A percentile compares a stretch with the other conserved stretches of the same genome.
Evolutionary conservation across 1,284 basidiomycete species (phyloP).

Genomic region (Austroboletus niveus): DNA sequence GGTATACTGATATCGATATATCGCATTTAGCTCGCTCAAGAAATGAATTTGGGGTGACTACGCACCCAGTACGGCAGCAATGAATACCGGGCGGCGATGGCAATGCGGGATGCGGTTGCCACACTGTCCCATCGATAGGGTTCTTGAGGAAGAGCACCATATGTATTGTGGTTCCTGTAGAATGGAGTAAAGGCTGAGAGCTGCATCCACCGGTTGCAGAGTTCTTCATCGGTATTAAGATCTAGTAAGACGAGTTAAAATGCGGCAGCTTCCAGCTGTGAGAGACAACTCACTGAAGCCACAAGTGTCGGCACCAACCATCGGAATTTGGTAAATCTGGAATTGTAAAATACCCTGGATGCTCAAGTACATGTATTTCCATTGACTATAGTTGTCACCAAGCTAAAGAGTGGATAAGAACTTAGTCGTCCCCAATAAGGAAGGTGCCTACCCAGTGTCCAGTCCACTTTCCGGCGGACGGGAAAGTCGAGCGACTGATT

Average conservation of each 20-base stretch:
- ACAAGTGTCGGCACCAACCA: slow-evolving; percentile 75
- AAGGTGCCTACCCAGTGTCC: slow-evolving; percentile 50
- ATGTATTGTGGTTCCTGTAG: slow-evolving; percentile 66
- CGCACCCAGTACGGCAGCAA: slow-evolving; percentile 75
- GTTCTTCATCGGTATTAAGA: slow-evolving; percentile 75
- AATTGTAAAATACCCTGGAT: slow-evolving; percentile 74
- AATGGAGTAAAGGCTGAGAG: slow-evolving; percentile 75
- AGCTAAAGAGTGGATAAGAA: slow-evolving; percentile 38
- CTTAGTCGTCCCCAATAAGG: background rate
- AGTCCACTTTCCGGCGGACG: slow-evolving; percentile 61
- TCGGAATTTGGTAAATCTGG: slow-evolving; percentile 73
- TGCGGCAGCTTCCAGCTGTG: background rate
- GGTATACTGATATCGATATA: slow-evolving; percentile 54
- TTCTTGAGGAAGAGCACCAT: slow-evolving; percentile 63
- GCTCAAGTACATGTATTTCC: slow-evolving; percentile 58
- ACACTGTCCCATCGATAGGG: slow-evolving; percentile 78
- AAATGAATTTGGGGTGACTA: slow-evolving; percentile 1
- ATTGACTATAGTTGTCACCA: slow-evolving; percentile 70
- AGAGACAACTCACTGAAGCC: slow-evolving; percentile 43
- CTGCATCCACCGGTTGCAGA: slow-evolving; percentile 83
- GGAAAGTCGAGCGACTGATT: slow-evolving; percentile 48
- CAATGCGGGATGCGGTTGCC: slow-evolving; percentile 67
- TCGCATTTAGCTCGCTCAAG: too few relatives aligned
- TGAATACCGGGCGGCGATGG: slow-evolving; percentile 64
- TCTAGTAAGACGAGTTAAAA: slow-evolving; percentile 33